These are phyloP conservation scores for Dipteronia dyeriana DNA, from an alignment of 345 rosid species.

Conservation along the genomic window DNA sequence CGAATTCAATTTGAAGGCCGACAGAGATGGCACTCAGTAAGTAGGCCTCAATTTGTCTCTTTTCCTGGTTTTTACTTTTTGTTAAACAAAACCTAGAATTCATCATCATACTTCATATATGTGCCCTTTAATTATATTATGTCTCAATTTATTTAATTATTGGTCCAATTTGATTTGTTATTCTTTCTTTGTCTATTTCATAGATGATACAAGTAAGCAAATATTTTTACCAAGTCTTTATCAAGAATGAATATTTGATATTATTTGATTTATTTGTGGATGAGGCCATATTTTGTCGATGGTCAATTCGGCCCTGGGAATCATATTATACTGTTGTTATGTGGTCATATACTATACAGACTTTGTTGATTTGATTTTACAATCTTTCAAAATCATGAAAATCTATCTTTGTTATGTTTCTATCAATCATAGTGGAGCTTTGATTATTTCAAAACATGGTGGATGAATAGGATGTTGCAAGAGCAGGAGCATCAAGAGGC, in stretches of 20 bases:
- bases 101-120: not conserved
- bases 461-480: constrained; percentile 26
- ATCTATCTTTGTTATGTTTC: too few relatives aligned
- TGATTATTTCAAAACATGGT: not conserved
- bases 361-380: too few relatives aligned
- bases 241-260: too few relatives aligned
- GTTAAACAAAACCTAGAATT: not conserved
- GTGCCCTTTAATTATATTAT: not conserved
- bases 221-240: too few relatives aligned
- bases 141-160: not conserved
- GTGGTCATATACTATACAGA: too few relatives aligned
- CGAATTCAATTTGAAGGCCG: constrained; percentile 7
- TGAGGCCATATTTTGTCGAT: too few relatives aligned
- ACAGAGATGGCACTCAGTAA: constrained; percentile 24
- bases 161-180: not conserved
- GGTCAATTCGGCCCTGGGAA: too few relatives aligned
- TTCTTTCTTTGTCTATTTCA: too few relatives aligned
- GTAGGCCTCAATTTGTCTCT: constrained; percentile 11
- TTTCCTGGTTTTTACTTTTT: not conserved
- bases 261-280: too few relatives aligned
- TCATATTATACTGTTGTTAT: too few relatives aligned
- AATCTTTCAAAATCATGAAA: not conserved
- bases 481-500: constrained; percentile 31
- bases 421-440: too few relatives aligned
- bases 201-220: too few relatives aligned